Conservation (phyloP, 1,284 basidiomycete species). For the Cutaneotrichosporon dermatis region DNA sequence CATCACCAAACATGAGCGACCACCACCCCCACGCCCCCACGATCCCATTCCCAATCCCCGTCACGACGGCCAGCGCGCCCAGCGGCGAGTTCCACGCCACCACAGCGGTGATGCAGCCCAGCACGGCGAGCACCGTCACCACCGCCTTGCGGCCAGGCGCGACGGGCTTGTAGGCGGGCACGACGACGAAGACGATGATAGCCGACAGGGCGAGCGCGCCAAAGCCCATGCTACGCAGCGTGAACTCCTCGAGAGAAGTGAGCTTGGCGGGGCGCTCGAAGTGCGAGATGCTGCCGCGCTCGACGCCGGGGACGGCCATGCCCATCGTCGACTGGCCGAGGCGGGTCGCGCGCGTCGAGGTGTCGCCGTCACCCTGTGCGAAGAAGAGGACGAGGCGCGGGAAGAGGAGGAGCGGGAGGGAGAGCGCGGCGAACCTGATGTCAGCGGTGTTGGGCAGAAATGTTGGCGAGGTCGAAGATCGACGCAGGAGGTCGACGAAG, state of each 20-base stretch:
- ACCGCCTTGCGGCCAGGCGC: constrained; percentile 31
- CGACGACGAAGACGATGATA: constrained; percentile 36
- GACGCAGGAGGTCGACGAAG: background rate
- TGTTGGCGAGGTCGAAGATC: background rate
- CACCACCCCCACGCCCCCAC: constrained; percentile 47
- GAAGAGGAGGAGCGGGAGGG: constrained; percentile 43
- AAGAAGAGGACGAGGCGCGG: constrained; percentile 48
- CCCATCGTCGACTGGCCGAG: constrained; percentile 8
- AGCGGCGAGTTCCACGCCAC: constrained; percentile 38
- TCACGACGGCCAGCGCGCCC: constrained; percentile 33
- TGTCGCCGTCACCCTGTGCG: constrained; percentile 26
- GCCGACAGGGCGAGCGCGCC: constrained; percentile 37
- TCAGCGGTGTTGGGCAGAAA: background rate
- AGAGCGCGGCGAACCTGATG: constrained; percentile 37
- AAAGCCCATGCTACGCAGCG: constrained; percentile 36
- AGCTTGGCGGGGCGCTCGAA: constrained; percentile 32
- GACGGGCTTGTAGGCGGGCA: constrained; percentile 31
- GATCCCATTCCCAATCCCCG: constrained; percentile 36
- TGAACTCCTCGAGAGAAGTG: constrained; percentile 40
- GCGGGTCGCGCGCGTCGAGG: background rate
- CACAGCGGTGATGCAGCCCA: constrained; percentile 30
- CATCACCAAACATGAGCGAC: constrained; percentile 44
- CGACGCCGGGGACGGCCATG: constrained; percentile 9
- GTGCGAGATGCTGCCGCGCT: constrained; percentile 24
- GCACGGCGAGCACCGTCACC: constrained; percentile 33